Conservation (phyloP, 106 monocot genomes). For the Amphibolis antarctica region DNA sequence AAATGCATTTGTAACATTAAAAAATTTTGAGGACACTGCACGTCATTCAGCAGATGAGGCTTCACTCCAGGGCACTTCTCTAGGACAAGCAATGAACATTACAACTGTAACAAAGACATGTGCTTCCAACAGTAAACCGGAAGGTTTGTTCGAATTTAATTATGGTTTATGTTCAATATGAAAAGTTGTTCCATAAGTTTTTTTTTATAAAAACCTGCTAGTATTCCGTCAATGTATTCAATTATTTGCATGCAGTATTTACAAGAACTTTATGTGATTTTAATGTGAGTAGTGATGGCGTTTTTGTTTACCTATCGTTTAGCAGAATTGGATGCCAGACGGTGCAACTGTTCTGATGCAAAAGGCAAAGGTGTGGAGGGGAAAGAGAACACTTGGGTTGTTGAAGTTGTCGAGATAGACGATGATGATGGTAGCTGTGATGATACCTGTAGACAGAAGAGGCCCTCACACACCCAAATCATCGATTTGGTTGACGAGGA, state of each 20-base stretch:
- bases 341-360: not conserved
- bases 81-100: not conserved
- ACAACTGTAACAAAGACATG: not conserved
- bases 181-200: not conserved
- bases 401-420: slow-evolving; percentile 1
- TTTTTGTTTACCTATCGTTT: not conserved
- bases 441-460: not conserved
- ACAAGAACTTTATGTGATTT: not conserved
- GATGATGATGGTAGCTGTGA: not conserved
- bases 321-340: not conserved
- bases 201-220: too few species aligned
- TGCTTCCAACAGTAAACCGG: not conserved
- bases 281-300: not conserved
- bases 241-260: too few species aligned
- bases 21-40: not conserved
- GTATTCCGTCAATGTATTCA: too few species aligned
- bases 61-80: not conserved
- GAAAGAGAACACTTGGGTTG: not conserved
- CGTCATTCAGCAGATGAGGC: not conserved
- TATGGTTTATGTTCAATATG: not conserved
- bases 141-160: not conserved
- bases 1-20: not conserved
- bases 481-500: slow-evolving; percentile 3
- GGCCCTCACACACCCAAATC: not conserved
- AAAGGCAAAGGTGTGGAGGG: not conserved